phyloP scores from a whole-genome alignment of 805 yeast genomes.

The Ogataea chonburiensis region DNA sequence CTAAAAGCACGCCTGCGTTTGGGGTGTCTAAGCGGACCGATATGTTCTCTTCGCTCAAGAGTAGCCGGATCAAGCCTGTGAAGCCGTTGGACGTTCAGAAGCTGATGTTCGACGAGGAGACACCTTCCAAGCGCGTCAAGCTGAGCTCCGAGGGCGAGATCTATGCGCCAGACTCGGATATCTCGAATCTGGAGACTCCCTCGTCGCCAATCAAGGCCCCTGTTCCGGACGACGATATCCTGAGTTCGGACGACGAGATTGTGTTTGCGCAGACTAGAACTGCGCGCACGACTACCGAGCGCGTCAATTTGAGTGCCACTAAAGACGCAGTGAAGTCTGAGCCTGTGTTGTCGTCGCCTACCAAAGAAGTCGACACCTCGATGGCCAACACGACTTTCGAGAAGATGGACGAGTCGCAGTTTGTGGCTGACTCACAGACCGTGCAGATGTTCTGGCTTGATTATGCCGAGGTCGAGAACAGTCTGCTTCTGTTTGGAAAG shows the following conservation, averaged over 20 bases:
- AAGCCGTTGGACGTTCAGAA: constrained; percentile 24
- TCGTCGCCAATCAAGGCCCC: constrained; percentile 32
- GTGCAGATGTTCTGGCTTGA: constrained; percentile 89
- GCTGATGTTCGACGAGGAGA: constrained; percentile 24
- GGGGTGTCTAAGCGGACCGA: constrained; percentile 22
- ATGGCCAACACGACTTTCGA: constrained; percentile 25
- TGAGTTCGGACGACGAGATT: constrained; percentile 56
- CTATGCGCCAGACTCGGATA: constrained; percentile 20
- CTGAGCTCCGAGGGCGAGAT: constrained; percentile 26
- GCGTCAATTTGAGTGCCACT: constrained; percentile 40
- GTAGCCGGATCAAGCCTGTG: constrained; percentile 18
- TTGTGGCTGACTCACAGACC: constrained; percentile 35
- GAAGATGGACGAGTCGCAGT: constrained; percentile 37
- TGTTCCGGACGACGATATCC: constrained; percentile 27
- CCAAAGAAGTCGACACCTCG: constrained; percentile 8
- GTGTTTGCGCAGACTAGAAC: constrained; percentile 41
- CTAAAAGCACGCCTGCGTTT: constrained; percentile 25
- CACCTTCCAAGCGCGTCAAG: constrained; percentile 24
- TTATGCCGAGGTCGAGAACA: constrained; percentile 71
- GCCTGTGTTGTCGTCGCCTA: constrained; percentile 29
- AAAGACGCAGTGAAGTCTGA: constrained; percentile 14
- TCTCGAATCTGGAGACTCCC: constrained; percentile 23
- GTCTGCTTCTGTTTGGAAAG: constrained; percentile 79
- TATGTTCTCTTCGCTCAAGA: constrained; percentile 31
- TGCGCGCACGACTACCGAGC: constrained; percentile 28